A percentile compares a stretch with the other conserved stretches of the same genome.
These are phyloP conservation scores for Alternaria solani DNA, from an alignment of 2,329 filamentous ascomycete genomes.

Conservation along the genomic window DNA sequence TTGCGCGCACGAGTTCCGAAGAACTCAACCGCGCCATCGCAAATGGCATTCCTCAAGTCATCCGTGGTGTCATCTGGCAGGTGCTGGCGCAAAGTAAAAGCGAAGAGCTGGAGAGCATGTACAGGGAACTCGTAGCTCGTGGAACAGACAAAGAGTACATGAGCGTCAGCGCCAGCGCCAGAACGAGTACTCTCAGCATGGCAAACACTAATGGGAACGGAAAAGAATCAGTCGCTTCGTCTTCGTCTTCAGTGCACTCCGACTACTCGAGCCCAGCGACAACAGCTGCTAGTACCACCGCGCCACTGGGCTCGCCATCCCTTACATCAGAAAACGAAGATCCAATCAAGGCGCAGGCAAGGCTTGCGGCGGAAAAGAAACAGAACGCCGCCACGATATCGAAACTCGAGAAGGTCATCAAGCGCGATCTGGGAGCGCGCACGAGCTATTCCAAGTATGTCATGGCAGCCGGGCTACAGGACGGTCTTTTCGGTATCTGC, in stretches of 20 bases:
- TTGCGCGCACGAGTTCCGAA: slow-evolving; percentile 85
- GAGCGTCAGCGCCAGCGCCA: slow-evolving; percentile 28
- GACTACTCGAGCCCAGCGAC: slow-evolving; percentile 71
- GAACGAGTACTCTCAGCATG: slow-evolving; percentile 52
- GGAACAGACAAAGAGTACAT: slow-evolving; percentile 78
- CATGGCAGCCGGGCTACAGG: slow-evolving; percentile 87
- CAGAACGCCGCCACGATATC: slow-evolving; percentile 75
- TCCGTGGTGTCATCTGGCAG: slow-evolving; percentile 98
- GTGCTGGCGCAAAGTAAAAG: slow-evolving; percentile 95
- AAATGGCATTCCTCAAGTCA: slow-evolving; percentile 90
- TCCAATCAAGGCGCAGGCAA: slow-evolving; percentile 70
- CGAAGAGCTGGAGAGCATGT: slow-evolving; percentile 85
- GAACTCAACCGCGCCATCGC: slow-evolving; percentile 92
- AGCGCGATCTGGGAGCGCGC: slow-evolving; percentile 85
- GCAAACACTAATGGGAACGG: slow-evolving; percentile 62
- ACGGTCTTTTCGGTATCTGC: slow-evolving; percentile 92
- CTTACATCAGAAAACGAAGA: slow-evolving; percentile 68
- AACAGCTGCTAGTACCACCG: slow-evolving; percentile 55
- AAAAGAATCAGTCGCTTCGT: slow-evolving; percentile 75
- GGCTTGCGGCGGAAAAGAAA: slow-evolving; percentile 72
- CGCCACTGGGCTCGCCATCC: slow-evolving; percentile 58
- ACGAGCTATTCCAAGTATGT: slow-evolving; percentile 98
- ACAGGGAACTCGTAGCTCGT: slow-evolving; percentile 78
- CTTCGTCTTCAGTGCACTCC: slow-evolving; percentile 84
- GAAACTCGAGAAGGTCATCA: slow-evolving; percentile 91